Evolutionary conservation across 2,329 filamentous ascomycete species (phyloP).

Genomic region (Penicillium sp.): DNA sequence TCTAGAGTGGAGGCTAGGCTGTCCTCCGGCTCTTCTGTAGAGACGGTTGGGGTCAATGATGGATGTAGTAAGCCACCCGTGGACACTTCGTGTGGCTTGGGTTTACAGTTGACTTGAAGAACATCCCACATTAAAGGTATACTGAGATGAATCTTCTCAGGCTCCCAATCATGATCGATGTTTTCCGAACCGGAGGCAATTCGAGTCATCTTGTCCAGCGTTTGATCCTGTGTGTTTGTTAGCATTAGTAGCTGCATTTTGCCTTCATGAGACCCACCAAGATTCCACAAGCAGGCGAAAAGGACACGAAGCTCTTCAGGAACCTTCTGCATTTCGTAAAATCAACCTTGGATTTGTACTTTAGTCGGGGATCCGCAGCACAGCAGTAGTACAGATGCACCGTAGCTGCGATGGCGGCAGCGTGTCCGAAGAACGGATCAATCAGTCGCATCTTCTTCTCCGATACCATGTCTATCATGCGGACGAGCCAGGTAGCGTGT

Average conservation of each 20-base stretch:
- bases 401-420: slow-evolving; percentile 54
- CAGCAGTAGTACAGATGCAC: slow-evolving; percentile 57
- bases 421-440: slow-evolving; percentile 55
- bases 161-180: slow-evolving; percentile 55
- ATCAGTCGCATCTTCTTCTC: slow-evolving; percentile 52
- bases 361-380: slow-evolving; percentile 50
- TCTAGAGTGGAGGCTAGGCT: slow-evolving; percentile 44
- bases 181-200: slow-evolving; percentile 53
- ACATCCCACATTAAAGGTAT: slow-evolving; percentile 57
- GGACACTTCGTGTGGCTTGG: slow-evolving; percentile 39
- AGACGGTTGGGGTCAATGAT: slow-evolving; percentile 39
- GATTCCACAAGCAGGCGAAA: slow-evolving; percentile 49
- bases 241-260: background rate
- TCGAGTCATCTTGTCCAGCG: slow-evolving; percentile 50
- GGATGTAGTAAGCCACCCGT: slow-evolving; percentile 45
- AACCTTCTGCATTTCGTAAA: slow-evolving; percentile 54
- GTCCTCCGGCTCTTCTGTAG: slow-evolving; percentile 37
- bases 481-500: slow-evolving; percentile 56
- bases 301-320: slow-evolving; percentile 50
- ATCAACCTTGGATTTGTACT: slow-evolving; percentile 54
- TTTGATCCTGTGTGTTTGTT: slow-evolving; percentile 43
- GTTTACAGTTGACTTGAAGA: slow-evolving; percentile 49
- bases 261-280: slow-evolving; percentile 39
- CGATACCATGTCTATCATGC: slow-evolving; percentile 56
- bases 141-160: slow-evolving; percentile 54